Evolutionary conservation across 805 yeast genomes (phyloP), one percentile per base, ranked within the genome.

Genomic region (Cyberlindnera xishuangbannaensis): DNA sequence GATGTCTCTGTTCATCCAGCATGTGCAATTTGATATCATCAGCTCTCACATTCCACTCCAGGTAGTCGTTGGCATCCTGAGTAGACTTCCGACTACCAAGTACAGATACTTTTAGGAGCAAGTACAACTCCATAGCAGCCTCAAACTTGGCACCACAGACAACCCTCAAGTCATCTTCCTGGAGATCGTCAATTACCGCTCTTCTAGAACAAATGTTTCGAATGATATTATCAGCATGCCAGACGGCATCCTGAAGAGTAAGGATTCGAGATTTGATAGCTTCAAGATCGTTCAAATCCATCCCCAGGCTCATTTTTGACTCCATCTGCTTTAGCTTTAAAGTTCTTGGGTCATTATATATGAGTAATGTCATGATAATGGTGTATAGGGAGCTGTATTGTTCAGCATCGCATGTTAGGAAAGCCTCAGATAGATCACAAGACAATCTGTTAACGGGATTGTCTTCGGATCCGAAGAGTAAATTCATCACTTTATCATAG

Each of bases 11-110:
- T 9, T 72, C 73, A 36, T 74, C 76, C 37, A 86, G 60, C 52
- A 88, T 62, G 48, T 83, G 90, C 56, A 86, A 63, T 26, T 78
- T 73, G 26, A 86, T 65, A 39, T 81, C 80, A 44, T 80, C 87
- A 0, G 88, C 76, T 25, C 71, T 60, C 13, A 81, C 56, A n/a
- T 68, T 58, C 76, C 82, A 74, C 45, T 83, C 81, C 33, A 78
- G 56, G 17, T 60, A 63, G 33, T 65, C 67, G 10, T 50, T 53
- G 4, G 53, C 45, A 5, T 47, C 45, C n/a, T 48, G 50, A 2
- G 40, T 30, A 3, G 49, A 41, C 36, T 49, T 45, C 37, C 53
- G 54, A 34, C 61, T 51, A 13, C 62, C 59, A 2, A 57, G 34
- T 18, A 59, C 52, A 16, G 71, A 53, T 4, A 71, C 69, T 32